phyloP scores from a whole-genome alignment of 2,329 filamentous ascomycete species.

The Xylariaceae sp. region DNA sequence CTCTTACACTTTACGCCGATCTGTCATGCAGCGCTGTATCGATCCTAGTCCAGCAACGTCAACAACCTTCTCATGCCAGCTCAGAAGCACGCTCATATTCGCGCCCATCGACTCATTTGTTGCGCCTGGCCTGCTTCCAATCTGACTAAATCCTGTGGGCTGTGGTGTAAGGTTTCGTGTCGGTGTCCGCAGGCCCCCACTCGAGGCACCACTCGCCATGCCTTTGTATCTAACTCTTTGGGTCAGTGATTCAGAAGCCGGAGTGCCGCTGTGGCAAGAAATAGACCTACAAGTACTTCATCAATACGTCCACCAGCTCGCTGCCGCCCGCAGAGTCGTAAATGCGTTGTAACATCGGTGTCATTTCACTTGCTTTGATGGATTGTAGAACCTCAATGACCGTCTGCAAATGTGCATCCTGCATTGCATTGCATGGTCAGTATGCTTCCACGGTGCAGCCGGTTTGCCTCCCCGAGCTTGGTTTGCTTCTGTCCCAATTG shows the following conservation, averaged over 20 bases:
- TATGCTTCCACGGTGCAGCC: slow-evolving; percentile 11
- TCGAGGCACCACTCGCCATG: slow-evolving; percentile 56
- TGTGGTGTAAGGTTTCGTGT: slow-evolving; percentile 63
- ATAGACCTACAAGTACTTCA: slow-evolving; percentile 86
- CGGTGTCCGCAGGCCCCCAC: slow-evolving; percentile 39
- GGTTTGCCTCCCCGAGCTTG: slow-evolving; percentile 16
- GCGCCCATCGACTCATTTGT: slow-evolving; percentile 68
- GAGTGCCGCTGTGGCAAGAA: background rate
- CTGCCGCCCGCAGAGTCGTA: slow-evolving; percentile 73
- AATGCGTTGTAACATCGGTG: slow-evolving; percentile 75
- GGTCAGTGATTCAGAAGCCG: slow-evolving; percentile 12
- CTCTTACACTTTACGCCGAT: slow-evolving; percentile 77
- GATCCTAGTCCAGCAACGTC: slow-evolving; percentile 88
- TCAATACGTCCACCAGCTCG: slow-evolving; percentile 85
- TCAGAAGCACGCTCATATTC: slow-evolving; percentile 92
- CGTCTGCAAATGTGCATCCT: slow-evolving; percentile 83
- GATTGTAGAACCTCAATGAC: slow-evolving; percentile 92
- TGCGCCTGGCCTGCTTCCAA: slow-evolving; percentile 51
- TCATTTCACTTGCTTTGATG: slow-evolving; percentile 95
- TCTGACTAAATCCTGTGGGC: slow-evolving; percentile 83
- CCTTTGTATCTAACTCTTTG: slow-evolving; percentile 70
- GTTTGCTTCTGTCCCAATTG: slow-evolving; percentile 7
- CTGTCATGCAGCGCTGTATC: slow-evolving; percentile 92
- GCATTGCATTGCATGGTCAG: slow-evolving; percentile 23
- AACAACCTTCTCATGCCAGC: slow-evolving; percentile 98